phyloP scores from a whole-genome alignment of 805 yeast genomes.

The Lachancea lanzarotensis region DNA sequence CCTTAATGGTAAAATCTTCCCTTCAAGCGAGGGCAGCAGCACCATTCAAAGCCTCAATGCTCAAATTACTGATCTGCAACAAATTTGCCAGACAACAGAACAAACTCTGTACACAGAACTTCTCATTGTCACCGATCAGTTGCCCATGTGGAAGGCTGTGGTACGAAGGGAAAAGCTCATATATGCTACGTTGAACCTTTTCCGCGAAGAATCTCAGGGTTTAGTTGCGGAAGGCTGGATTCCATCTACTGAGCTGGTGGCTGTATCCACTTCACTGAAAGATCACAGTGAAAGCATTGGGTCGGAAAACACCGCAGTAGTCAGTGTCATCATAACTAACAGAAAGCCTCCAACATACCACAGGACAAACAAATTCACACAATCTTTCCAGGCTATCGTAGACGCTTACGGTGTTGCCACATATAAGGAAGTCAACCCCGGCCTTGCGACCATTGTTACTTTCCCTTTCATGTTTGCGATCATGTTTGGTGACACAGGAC shows the following conservation, averaged over 20 bases:
- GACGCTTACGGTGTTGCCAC: conserved; percentile 94
- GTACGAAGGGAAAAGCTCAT: conserved; percentile 77
- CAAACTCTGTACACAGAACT: conserved; percentile 71
- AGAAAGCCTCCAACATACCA: conserved; percentile 92
- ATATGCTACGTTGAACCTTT: conserved; percentile 66
- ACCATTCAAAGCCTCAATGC: conserved; percentile 37
- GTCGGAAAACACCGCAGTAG: conserved; percentile 46
- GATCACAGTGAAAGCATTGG: conserved; percentile 34
- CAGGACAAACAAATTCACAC: conserved; percentile 89
- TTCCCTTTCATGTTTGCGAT: conserved; percentile 98
- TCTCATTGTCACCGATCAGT: conserved; percentile 65
- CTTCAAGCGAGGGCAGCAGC: conserved; percentile 37
- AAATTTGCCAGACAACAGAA: conserved; percentile 58
- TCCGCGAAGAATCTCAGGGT: conserved; percentile 78
- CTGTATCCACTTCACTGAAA: conserved; percentile 61
- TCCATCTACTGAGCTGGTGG: conserved; percentile 67
- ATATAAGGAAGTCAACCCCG: conserved; percentile 94
- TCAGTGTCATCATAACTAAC: conserved; percentile 60
- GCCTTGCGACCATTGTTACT: conserved; percentile 87
- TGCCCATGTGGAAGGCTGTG: conserved; percentile 65
- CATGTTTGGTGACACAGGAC: conserved; percentile 98
- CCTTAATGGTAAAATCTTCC: conserved; percentile 64
- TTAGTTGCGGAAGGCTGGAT: conserved; percentile 96
- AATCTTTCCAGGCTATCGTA: conserved; percentile 86
- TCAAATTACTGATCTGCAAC: conserved; percentile 48